These are phyloP conservation scores for Myrica gale DNA, from an alignment of 306 rosid species.

Conservation along the genomic window DNA sequence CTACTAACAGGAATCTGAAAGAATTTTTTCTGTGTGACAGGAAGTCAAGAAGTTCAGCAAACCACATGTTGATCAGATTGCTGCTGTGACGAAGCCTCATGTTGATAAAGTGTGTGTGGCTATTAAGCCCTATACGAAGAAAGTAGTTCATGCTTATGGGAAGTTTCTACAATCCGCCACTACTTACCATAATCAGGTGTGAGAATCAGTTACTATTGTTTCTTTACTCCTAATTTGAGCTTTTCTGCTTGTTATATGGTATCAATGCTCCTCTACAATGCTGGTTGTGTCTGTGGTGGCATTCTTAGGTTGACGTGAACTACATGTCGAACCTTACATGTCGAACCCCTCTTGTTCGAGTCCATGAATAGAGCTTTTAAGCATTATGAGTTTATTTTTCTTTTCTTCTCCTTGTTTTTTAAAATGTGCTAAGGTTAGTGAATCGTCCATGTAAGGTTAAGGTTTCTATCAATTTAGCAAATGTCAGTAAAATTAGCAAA, in stretches of 20 bases:
- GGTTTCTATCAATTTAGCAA: background rate
- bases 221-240: background rate
- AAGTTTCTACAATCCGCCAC: slow-evolving; percentile 81
- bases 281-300: too few species aligned
- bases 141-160: slow-evolving; percentile 59
- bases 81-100: slow-evolving; percentile 75
- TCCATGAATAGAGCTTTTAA: background rate
- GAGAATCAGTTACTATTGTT: slow-evolving; percentile 3
- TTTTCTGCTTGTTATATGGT: background rate
- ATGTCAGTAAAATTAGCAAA: background rate
- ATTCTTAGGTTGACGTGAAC: background rate
- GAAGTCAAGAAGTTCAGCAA: slow-evolving; percentile 76
- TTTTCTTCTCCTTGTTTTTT: background rate
- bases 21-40: slow-evolving; percentile 45
- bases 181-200: slow-evolving; percentile 78
- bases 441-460: background rate
- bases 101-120: slow-evolving; percentile 63
- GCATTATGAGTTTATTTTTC: background rate
- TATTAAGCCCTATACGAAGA: slow-evolving; percentile 69
- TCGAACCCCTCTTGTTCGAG: background rate
- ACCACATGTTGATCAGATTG: slow-evolving; percentile 86
- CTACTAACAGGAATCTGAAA: slow-evolving; percentile 25
- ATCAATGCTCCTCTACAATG: background rate
- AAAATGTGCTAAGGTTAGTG: background rate
- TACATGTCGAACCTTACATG: background rate